These are phyloP conservation scores for Trichoderma gracile DNA, from an alignment of 2,329 filamentous ascomycete genomes.

Conservation along the genomic window DNA sequence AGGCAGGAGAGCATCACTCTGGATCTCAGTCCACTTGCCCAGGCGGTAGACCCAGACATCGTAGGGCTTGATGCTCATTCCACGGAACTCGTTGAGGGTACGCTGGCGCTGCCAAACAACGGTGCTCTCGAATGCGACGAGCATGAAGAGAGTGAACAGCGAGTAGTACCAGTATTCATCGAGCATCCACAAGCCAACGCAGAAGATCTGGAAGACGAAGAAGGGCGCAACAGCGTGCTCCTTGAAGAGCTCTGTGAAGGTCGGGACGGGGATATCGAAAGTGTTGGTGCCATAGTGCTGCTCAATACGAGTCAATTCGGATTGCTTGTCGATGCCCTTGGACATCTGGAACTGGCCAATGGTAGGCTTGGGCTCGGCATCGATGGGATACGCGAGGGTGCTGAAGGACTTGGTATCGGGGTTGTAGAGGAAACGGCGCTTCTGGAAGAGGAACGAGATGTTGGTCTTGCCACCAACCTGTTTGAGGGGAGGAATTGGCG, in stretches of 20 bases:
- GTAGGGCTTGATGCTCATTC: slow-evolving; percentile 99
- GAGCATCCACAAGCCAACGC: slow-evolving; percentile 96
- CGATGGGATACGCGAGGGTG: slow-evolving; percentile 80
- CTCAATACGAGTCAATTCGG: slow-evolving; percentile 77
- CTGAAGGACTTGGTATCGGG: slow-evolving; percentile 71
- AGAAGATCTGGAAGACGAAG: slow-evolving; percentile 99
- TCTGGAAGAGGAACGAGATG: slow-evolving; percentile 93
- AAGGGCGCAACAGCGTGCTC: slow-evolving; percentile 98
- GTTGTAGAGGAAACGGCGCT: slow-evolving; percentile 90
- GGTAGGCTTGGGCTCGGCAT: slow-evolving; percentile 77
- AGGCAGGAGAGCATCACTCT: slow-evolving; percentile 88
- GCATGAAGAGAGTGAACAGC: slow-evolving; percentile 97
- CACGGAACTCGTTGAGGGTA: slow-evolving; percentile 92
- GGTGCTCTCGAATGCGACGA: slow-evolving; percentile 95
- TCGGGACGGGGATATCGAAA: slow-evolving; percentile 96
- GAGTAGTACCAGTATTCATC: slow-evolving; percentile 99
- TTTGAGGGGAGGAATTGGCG: background rate
- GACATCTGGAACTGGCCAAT: slow-evolving; percentile 78
- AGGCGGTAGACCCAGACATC: slow-evolving; percentile 87
- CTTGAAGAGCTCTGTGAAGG: slow-evolving; percentile 93
- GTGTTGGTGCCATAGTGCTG: slow-evolving; percentile 95
- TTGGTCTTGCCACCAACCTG: slow-evolving; percentile 72
- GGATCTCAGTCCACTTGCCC: slow-evolving; percentile 83
- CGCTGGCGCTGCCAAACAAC: slow-evolving; percentile 99
- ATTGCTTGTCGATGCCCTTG: slow-evolving; percentile 69